Conservation (phyloP, 768 basidiomycete genomes). For the Suillus alpinus region DNA sequence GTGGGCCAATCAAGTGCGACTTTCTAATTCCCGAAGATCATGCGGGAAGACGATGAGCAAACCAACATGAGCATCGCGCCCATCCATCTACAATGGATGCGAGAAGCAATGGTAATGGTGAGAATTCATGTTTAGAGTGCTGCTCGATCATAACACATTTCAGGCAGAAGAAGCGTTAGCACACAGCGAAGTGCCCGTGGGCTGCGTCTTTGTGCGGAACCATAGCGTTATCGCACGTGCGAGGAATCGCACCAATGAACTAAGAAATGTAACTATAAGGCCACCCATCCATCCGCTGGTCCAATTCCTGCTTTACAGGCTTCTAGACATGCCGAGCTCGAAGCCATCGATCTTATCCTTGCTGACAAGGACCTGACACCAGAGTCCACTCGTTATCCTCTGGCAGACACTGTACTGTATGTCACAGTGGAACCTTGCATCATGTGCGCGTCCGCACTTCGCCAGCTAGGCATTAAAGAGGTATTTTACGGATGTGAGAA, state of each 20-base stretch:
- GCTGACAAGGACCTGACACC: conserved; percentile 58
- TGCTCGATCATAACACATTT: conserved; percentile 10
- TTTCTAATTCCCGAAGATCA: not conserved
- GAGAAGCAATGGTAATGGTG: conserved; percentile 80
- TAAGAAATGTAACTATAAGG: conserved; percentile 67
- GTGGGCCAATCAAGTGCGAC: too few species aligned
- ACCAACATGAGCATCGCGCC: conserved; percentile 8
- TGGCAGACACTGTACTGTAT: conserved; percentile 82
- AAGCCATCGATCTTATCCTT: conserved; percentile 89
- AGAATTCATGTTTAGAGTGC: conserved; percentile 12
- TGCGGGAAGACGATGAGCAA: not conserved
- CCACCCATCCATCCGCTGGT: not conserved
- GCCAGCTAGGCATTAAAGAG: conserved; percentile 87
- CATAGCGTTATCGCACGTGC: conserved; percentile 78
- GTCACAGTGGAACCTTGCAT: conserved; percentile 99
- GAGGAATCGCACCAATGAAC: conserved; percentile 91
- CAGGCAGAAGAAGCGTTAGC: conserved; percentile 82
- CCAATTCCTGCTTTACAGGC: conserved; percentile 52
- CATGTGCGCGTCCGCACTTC: conserved; percentile 96
- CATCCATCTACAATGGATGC: conserved; percentile 69
- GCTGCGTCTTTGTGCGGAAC: conserved; percentile 89
- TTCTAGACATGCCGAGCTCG: conserved; percentile 95
- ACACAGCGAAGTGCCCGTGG: conserved; percentile 91
- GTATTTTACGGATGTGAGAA: conserved; percentile 95
- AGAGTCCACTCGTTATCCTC: conserved; percentile 47